phyloP scores from a whole-genome alignment of 169 alveolate genomes.

The Hepatocystis sp. region DNA sequence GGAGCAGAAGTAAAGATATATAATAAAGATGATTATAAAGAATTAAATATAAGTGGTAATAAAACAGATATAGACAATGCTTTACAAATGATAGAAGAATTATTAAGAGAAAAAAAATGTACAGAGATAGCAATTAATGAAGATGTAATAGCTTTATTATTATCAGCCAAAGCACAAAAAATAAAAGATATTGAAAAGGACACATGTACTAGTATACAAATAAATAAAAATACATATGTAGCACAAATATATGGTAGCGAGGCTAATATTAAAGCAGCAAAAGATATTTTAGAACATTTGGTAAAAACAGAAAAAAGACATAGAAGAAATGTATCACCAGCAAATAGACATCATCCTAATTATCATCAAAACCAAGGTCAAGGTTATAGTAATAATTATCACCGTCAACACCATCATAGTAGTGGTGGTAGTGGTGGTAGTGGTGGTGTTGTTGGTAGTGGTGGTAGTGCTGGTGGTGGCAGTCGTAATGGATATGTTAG shows the following conservation, averaged over 20 bases:
- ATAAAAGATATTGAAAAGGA: conserved; percentile 72
- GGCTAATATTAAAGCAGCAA: conserved; percentile 41
- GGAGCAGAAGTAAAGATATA: conserved; percentile 73
- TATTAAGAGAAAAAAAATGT: conserved; percentile 50
- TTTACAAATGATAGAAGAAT: conserved; percentile 43
- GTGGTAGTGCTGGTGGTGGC: too few species aligned
- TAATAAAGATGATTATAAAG: conserved; percentile 45
- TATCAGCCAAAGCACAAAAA: conserved; percentile 68
- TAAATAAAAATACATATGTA: conserved; percentile 35
- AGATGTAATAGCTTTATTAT: conserved; percentile 44
- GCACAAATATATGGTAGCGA: conserved; percentile 73
- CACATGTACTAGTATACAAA: conserved; percentile 65
- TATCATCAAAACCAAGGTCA: too few species aligned
- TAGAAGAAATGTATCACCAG: too few species aligned
- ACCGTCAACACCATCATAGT: too few species aligned
- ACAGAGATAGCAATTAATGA: conserved; percentile 45
- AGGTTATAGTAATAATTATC: too few species aligned
- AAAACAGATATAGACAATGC: conserved; percentile 68
- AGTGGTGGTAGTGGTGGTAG: too few species aligned
- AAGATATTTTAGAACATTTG: conserved; percentile 46
- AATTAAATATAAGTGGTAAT: conserved; percentile 72
- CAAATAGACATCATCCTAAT: too few species aligned
- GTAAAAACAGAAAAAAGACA: conserved; percentile 23
- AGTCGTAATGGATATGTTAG: too few species aligned
- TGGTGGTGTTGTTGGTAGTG: too few species aligned